phyloP scores from a whole-genome alignment of 208 protist species.

The Trypanosoma congolense region DNA sequence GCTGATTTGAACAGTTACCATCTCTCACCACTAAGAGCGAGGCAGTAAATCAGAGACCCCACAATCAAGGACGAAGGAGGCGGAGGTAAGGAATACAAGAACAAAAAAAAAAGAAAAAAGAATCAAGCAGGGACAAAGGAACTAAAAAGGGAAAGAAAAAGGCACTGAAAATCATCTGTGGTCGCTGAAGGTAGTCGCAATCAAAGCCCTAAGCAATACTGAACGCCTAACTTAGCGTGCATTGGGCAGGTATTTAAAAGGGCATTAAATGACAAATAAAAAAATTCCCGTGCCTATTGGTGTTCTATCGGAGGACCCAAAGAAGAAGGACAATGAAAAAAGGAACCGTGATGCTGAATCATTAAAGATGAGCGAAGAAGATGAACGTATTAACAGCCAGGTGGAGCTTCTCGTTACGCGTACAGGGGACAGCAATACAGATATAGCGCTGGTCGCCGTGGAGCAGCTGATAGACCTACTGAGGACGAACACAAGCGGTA shows the following conservation, averaged over 20 bases:
- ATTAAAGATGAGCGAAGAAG: slow-evolving; percentile 90
- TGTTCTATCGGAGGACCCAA: slow-evolving; percentile 61
- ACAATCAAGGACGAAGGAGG: too few species aligned
- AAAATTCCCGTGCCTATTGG: slow-evolving; percentile 50
- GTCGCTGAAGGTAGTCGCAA: too few species aligned
- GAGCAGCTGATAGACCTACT: slow-evolving; percentile 92
- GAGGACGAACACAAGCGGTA: slow-evolving; percentile 91
- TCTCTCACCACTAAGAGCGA: too few species aligned
- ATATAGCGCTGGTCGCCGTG: slow-evolving; percentile 83
- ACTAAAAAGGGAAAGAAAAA: too few species aligned
- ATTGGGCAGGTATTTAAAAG: neutral
- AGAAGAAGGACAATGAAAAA: slow-evolving; percentile 46
- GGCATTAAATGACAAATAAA: slow-evolving; percentile 14
- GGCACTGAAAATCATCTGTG: too few species aligned
- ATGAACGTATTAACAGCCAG: slow-evolving; percentile 91
- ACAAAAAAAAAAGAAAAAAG: too few species aligned
- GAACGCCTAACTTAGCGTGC: too few species aligned
- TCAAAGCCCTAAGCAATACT: too few species aligned
- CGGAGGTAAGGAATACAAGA: too few species aligned
- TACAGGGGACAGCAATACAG: slow-evolving; percentile 64
- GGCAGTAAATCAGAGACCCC: too few species aligned
- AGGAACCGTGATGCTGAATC: slow-evolving; percentile 40
- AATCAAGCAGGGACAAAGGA: too few species aligned
- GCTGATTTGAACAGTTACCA: too few species aligned
- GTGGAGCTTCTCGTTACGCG: slow-evolving; percentile 92